Base-by-base conservation (phyloP, 331 rosid genomes). In the Cucumis variabilis region DNA sequence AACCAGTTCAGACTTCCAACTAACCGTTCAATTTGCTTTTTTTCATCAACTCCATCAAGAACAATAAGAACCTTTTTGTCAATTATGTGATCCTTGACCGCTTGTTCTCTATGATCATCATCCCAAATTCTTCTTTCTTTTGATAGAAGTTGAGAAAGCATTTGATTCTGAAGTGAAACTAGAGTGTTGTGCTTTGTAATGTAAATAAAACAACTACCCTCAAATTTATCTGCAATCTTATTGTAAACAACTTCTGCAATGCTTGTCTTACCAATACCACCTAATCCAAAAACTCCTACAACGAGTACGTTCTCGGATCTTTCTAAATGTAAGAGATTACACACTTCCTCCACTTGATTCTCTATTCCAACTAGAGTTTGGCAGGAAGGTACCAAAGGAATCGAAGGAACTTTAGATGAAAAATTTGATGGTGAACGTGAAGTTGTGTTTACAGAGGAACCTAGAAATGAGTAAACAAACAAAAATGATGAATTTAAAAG, bases 11-110 rank as follows among this genome's bases (percentile, higher is more conserved):
- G 21, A 2, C 7, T n/a, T 48, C 86, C 46, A 7, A 20, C 86
- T 23, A 87, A 55, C 46, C 3, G 27, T 63, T 87, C 65, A 1
- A 87, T 21, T 15, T 90, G 90, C 0, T 23, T 12, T 70, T 21
- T n/a, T 0, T 81, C 48, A 8, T 41, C 19, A 1, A 86, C 46
- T 20, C 84, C 86, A 72, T 89, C 88, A 15, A 89, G 33, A 70
- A 89, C 58, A 20, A 85, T 6, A 23, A 89, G 58, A 27, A 89
- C 79, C 68, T 86, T 86, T 85, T 5, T 4, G n/a, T n/a, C n/a
- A n/a, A n/a, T n/a, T n/a, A 60, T 0, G 9, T 55, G 62, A 55
- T 15, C 9, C 9, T 2, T 60, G 17, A 60, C 17, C 65, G 5
- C 0, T 17, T 2, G 1, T 0, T 5, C 23, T 60, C 65, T 23